Conservation (phyloP, 2,329 filamentous ascomycete genomes). For the Dothidotthia symphoricarpi region DNA sequence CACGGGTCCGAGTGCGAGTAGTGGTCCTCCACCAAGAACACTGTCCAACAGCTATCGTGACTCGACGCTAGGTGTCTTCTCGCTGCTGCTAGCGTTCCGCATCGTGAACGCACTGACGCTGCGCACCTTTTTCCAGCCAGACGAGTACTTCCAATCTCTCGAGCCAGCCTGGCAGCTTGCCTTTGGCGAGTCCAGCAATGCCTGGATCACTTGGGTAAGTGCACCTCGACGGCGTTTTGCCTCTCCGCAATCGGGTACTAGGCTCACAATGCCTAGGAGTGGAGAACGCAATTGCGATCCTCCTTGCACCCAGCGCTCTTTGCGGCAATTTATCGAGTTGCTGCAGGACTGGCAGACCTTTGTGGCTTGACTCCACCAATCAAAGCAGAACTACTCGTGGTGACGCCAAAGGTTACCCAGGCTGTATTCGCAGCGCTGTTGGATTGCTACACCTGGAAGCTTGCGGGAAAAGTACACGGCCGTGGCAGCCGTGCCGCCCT, state of each 20-base stretch:
- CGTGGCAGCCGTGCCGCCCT: constrained; percentile 61
- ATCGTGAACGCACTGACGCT: constrained; percentile 75
- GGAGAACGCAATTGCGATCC: constrained; percentile 81
- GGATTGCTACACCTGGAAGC: constrained; percentile 85
- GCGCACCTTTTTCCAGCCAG: constrained; percentile 93
- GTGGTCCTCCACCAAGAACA: constrained; percentile 18
- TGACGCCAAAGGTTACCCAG: constrained; percentile 72
- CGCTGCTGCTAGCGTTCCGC: constrained; percentile 63
- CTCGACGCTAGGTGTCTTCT: constrained; percentile 28
- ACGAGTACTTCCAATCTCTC: constrained; percentile 94
- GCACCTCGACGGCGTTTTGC: constrained; percentile 2
- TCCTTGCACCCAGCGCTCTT: constrained; percentile 91
- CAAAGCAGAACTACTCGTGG: constrained; percentile 66
- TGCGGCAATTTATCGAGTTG: constrained; percentile 66
- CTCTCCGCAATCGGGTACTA: constrained; percentile 7
- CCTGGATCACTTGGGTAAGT: constrained; percentile 94
- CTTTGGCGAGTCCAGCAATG: constrained; percentile 73
- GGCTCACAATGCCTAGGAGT: constrained; percentile 67
- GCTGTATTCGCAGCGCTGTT: constrained; percentile 72
- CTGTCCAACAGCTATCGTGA: constrained; percentile 33
- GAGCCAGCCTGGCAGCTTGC: constrained; percentile 91
- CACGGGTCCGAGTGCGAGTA: constrained; percentile 28
- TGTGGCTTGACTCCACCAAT: constrained; percentile 56
- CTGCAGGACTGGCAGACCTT: constrained; percentile 56
- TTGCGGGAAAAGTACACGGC: constrained; percentile 74